Percentiles rank a stretch among this genome's conserved stretches.
These are phyloP conservation scores for Chlorella sp. DNA, from an alignment of 139 green algal genomes.

Conservation along the genomic window DNA sequence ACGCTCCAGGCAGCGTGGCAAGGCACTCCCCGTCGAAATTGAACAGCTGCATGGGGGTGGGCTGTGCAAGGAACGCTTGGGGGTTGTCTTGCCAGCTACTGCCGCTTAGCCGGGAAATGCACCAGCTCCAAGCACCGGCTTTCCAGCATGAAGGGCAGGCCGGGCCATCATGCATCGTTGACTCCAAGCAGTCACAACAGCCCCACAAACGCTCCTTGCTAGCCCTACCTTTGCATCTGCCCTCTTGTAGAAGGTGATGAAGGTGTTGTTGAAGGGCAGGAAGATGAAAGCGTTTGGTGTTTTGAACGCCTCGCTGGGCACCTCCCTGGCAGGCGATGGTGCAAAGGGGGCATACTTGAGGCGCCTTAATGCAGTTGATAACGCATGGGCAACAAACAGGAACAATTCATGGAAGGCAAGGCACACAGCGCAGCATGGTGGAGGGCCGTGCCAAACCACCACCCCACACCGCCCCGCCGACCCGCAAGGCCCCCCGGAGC, in stretches of 20 bases:
- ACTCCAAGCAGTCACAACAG: too few relatives aligned
- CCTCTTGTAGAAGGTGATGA: conserved; percentile 6
- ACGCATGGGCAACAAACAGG: neutral
- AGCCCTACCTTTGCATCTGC: neutral
- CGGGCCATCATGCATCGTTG: too few relatives aligned
- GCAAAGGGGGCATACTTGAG: too few relatives aligned
- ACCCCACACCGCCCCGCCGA: neutral
- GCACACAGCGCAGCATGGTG: neutral
- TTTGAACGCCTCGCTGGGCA: neutral
- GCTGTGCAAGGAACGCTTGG: too few relatives aligned
- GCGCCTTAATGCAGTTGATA: neutral
- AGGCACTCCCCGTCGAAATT: neutral
- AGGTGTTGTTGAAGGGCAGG: conserved; percentile 20
- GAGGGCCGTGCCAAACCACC: neutral
- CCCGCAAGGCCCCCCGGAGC: neutral
- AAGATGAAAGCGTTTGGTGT: conserved; percentile 6
- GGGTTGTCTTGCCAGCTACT: too few relatives aligned
- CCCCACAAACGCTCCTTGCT: too few relatives aligned
- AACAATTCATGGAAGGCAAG: neutral
- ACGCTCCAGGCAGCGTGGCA: neutral
- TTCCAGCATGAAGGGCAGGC: too few relatives aligned
- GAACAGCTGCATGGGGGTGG: neutral
- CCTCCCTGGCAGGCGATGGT: neutral
- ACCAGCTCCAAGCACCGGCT: too few relatives aligned
- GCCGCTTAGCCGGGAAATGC: too few relatives aligned